These are phyloP conservation scores for Pythium pyrilobum DNA, from an alignment of 352 stramenopile species.

Conservation along the genomic window DNA sequence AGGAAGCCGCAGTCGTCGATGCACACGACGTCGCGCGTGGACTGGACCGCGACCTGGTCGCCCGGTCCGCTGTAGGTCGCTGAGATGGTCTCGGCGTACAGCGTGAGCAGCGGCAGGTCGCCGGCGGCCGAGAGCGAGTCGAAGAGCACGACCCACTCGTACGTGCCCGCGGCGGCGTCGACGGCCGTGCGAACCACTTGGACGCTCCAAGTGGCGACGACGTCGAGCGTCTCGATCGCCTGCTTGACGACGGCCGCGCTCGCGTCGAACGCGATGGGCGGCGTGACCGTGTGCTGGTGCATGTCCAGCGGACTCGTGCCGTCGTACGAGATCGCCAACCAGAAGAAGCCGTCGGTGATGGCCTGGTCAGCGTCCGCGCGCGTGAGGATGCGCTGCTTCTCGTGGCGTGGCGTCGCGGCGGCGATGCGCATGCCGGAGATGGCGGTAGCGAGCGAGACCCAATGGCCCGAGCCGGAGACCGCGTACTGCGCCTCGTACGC, in stretches of 20 bases:
- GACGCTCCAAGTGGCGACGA: slow-evolving; percentile 47
- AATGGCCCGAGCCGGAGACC: slow-evolving; percentile 34
- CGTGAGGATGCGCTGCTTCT: slow-evolving; percentile 50
- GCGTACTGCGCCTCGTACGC: slow-evolving; percentile 57
- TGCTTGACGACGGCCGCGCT: slow-evolving; percentile 50
- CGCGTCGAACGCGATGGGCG: slow-evolving; percentile 71
- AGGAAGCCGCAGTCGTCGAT: slow-evolving; percentile 22
- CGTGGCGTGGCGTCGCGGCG: slow-evolving; percentile 10
- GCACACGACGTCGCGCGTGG: slow-evolving; percentile 32
- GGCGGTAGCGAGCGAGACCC: slow-evolving; percentile 26
- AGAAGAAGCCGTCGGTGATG: slow-evolving; percentile 52
- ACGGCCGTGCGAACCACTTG: slow-evolving; percentile 40
- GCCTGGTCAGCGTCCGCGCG: slow-evolving; percentile 37
- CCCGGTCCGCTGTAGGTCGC: slow-evolving; percentile 37
- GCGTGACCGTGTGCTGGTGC: slow-evolving; percentile 39
- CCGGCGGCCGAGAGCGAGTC: slow-evolving; percentile 21
- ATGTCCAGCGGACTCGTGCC: slow-evolving; percentile 30
- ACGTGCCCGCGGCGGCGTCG: slow-evolving; percentile 14
- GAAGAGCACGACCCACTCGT: slow-evolving; percentile 57
- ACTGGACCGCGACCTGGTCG: slow-evolving; percentile 48
- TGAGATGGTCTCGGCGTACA: slow-evolving; percentile 51
- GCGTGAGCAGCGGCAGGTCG: slow-evolving; percentile 36
- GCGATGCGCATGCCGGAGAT: slow-evolving; percentile 25
- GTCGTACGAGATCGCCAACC: slow-evolving; percentile 36
- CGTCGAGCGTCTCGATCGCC: slow-evolving; percentile 69